A percentile compares a stretch with the other conserved stretches of the same genome.
phyloP scores from a whole-genome alignment of 208 protist genomes.

The Polymyxa betae region DNA sequence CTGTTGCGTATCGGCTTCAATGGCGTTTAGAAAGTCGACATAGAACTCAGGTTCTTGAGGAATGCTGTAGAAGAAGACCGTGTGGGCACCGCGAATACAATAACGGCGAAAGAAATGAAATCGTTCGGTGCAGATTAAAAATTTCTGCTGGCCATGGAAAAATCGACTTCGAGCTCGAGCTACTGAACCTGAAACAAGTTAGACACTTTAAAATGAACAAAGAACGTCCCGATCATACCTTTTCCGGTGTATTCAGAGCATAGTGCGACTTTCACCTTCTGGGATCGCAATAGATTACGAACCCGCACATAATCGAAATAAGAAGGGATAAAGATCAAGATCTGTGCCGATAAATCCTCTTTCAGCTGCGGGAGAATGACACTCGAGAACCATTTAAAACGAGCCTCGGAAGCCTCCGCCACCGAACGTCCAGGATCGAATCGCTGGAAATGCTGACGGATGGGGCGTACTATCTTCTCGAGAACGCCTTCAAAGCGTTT shows the following conservation, averaged over 20 bases:
- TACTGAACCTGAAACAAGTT: background rate
- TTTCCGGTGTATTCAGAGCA: constrained; percentile 41
- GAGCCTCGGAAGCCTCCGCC: background rate
- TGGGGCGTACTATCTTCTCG: constrained; percentile 16
- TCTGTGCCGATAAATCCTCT: background rate
- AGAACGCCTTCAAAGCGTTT: background rate
- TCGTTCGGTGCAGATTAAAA: constrained; percentile 35
- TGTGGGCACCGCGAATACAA: constrained; percentile 44
- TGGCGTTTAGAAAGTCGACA: constrained; percentile 31
- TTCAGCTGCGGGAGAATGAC: constrained; percentile 38
- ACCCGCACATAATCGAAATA: constrained; percentile 48
- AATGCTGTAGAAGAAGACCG: constrained; percentile 33
- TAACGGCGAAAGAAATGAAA: constrained; percentile 50
- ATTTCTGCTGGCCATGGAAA: constrained; percentile 50
- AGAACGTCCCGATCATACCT: background rate
- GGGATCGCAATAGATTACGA: background rate
- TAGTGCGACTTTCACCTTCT: constrained; percentile 11
- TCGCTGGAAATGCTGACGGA: constrained; percentile 40
- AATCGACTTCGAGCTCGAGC: constrained; percentile 17
- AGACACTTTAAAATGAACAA: background rate
- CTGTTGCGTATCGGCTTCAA: constrained; percentile 21
- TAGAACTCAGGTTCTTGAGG: constrained; percentile 26
- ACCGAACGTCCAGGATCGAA: background rate
- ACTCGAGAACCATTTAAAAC: constrained; percentile 25
- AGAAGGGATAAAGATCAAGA: constrained; percentile 13